Base-by-base conservation (phyloP, 2,329 filamentous ascomycete genomes). In the Talaromyces rugulosus region DNA sequence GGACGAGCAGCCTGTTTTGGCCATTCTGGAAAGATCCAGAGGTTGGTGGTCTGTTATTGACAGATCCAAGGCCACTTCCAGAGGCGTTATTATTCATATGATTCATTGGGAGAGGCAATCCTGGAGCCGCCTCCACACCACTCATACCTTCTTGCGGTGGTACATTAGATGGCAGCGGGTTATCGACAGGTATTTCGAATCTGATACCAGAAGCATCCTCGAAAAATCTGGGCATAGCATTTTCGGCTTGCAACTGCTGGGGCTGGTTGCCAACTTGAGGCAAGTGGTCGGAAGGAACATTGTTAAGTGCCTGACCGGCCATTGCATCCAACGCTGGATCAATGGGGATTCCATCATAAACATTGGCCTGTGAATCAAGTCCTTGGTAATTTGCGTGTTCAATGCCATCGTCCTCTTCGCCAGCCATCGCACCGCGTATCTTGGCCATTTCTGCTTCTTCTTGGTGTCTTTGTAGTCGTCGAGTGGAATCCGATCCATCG, bases 361-460 rank as follows among this genome's bases (percentile, higher is more conserved):
- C 53, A 11, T 51, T 28, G 9, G 69, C 62, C 34, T 59, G 47
- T 18, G 58, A 55, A 14, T 42, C 51, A 34, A 54, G 51, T 27
- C 58, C 61, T 16, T 58, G 64, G 34, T 60, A 50, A n/a, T 66
- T 40, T 18, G 57, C 34, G 51, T 66, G 59, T 16, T 68, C 66
- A 16, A 82, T 77, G 40, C 77, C 72, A 36, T 78, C 75, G 42
- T 77, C 72, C 56, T 81, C 76, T 28, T 81, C 75, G 47, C 80
- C 75, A 9, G 81, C 69, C 0, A 77, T 71, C 5, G 78, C 76
- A 64, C 82, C 78, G 50, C 74, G 74, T 55, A 78, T 70, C 67
- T 83, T 85, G 6, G 80, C 81, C 33, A 70, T 72, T 53, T 85
- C 81, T 4, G 84, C 85, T 67, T 86, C 84, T 59, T 81, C 79